Conservation (phyloP, 352 stramenopile genomes). For the Aphanomyces cochlioides region DNA sequence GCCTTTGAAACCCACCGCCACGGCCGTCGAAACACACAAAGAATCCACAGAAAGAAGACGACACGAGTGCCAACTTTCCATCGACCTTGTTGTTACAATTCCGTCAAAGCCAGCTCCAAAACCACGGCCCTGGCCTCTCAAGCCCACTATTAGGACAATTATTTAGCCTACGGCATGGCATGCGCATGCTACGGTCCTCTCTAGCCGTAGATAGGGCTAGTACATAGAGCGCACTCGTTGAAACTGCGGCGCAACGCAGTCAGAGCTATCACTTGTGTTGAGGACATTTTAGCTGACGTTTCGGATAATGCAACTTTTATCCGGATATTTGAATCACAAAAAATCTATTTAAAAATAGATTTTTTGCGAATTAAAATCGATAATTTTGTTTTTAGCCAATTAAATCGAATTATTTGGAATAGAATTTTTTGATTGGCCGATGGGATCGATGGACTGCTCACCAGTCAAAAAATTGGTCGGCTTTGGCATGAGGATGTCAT, state of each 20-base stretch:
- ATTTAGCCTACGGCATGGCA: neutral
- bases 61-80: neutral
- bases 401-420: neutral
- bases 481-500: constrained; percentile 4
- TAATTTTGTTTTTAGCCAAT: constrained; percentile 15
- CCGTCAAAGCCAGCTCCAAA: no score
- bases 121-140: no score
- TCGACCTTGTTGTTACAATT: no score
- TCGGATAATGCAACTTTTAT: constrained; percentile 1
- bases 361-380: neutral
- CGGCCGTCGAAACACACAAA: neutral
- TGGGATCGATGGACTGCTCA: neutral
- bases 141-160: no score
- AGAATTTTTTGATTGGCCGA: constrained; percentile 2
- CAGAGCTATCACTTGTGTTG: neutral
- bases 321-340: neutral
- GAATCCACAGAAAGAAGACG: neutral
- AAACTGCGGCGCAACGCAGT: neutral
- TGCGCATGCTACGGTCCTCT: neutral
- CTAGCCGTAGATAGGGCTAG: neutral
- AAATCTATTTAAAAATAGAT: no score
- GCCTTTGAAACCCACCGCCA: neutral
- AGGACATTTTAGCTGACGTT: neutral
- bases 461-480: constrained; percentile 22
- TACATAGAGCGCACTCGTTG: neutral